Evolutionary conservation across 305 asterid species (phyloP).

Genomic region (Fraxinus dipetala): DNA sequence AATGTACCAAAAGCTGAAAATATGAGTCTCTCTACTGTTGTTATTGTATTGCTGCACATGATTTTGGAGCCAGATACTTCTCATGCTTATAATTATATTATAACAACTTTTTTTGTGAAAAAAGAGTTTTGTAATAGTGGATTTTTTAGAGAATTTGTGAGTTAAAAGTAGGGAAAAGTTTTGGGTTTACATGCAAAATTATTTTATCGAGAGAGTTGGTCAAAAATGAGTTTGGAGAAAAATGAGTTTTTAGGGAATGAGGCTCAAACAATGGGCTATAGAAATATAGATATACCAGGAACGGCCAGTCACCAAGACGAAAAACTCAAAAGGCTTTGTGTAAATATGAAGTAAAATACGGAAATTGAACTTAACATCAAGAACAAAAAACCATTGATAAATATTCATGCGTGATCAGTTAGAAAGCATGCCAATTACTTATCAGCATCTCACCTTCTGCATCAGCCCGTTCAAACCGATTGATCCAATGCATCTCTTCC

Average conservation of each 20-base stretch:
- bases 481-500: conserved; percentile 54
- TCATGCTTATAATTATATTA: neutral
- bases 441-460: conserved; percentile 58
- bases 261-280: neutral
- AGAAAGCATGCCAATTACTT: neutral
- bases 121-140: neutral
- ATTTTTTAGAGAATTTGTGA: neutral
- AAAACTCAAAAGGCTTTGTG: neutral
- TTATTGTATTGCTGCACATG: neutral
- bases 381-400: conserved; percentile 7
- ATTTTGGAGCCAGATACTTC: neutral
- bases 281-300: neutral
- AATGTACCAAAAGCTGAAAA: neutral
- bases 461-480: conserved; percentile 53
- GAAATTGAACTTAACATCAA: neutral
- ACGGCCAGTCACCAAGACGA: neutral
- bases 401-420: conserved; percentile 5
- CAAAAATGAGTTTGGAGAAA: too few relatives aligned
- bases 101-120: neutral
- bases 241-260: neutral
- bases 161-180: neutral
- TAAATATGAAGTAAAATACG: neutral
- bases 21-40: neutral
- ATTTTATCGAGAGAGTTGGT: neutral
- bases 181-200: neutral